phyloP scores from a whole-genome alignment of 2,329 filamentous ascomycete genomes.

The Trichophyton equinum region DNA sequence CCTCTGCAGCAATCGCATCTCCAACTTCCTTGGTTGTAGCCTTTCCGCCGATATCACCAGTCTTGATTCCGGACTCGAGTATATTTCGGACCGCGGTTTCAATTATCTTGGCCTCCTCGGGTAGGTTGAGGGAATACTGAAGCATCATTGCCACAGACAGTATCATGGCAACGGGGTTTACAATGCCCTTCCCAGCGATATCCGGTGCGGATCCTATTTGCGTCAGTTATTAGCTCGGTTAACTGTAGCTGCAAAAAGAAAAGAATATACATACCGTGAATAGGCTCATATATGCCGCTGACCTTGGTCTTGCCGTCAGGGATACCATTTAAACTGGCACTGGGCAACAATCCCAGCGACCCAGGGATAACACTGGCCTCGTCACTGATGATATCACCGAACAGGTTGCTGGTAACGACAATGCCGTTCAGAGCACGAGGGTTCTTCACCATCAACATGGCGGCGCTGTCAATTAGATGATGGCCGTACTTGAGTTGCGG shows the following conservation, averaged over 20 bases:
- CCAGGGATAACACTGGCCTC: slow-evolving; percentile 92
- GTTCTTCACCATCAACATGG: slow-evolving; percentile 96
- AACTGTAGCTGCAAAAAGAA: not conserved
- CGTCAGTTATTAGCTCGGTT: too few species aligned
- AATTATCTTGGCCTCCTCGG: slow-evolving; percentile 62
- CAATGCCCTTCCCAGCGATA: slow-evolving; percentile 80
- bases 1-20: slow-evolving; percentile 64
- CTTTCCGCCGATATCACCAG: slow-evolving; percentile 72
- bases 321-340: slow-evolving; percentile 72
- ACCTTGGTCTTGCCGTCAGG: slow-evolving; percentile 59
- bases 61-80: slow-evolving; percentile 66
- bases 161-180: slow-evolving; percentile 85
- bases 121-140: slow-evolving; percentile 75
- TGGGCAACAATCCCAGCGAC: slow-evolving; percentile 75
- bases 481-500: slow-evolving; percentile 72
- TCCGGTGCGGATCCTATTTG: slow-evolving; percentile 65
- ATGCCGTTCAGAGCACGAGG: slow-evolving; percentile 78
- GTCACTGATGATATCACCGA: slow-evolving; percentile 91
- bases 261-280: slow-evolving; percentile 55
- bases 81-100: slow-evolving; percentile 69
- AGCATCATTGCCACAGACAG: slow-evolving; percentile 93
- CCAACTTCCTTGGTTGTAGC: slow-evolving; percentile 66
- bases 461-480: slow-evolving; percentile 90
- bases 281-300: slow-evolving; percentile 95
- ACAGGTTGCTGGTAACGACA: slow-evolving; percentile 84